Percentiles rank a stretch among this genome's conserved stretches.
Conservation (phyloP, 129 eudicot species). For the Logfia minima region DNA sequence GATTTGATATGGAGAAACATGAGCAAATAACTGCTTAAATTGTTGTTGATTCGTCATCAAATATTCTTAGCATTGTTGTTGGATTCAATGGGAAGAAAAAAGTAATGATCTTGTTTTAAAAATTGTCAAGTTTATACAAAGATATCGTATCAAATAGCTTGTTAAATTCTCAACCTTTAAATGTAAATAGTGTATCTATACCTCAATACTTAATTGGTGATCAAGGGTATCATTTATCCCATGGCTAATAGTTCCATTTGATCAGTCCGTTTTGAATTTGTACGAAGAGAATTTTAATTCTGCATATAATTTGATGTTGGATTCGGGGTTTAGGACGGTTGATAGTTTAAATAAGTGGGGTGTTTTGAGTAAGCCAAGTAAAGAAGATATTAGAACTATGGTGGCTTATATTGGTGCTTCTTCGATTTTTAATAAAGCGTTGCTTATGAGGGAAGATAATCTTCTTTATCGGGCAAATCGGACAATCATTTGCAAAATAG, state of each 20-base stretch:
- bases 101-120: slow-evolving; percentile 47
- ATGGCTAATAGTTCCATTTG: slow-evolving; percentile 70
- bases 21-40: slow-evolving; percentile 55
- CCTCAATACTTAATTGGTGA: slow-evolving; percentile 76
- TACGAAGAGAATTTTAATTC: slow-evolving; percentile 55
- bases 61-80: slow-evolving; percentile 69
- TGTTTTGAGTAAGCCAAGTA: slow-evolving; percentile 57
- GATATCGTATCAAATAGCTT: slow-evolving; percentile 51
- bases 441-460: slow-evolving; percentile 78
- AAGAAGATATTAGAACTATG: slow-evolving; percentile 51
- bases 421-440: slow-evolving; percentile 78
- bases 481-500: slow-evolving; percentile 32
- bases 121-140: slow-evolving; percentile 52
- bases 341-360: slow-evolving; percentile 90
- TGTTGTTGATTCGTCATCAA: slow-evolving; percentile 65
- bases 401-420: slow-evolving; percentile 87
- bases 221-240: slow-evolving; percentile 58
- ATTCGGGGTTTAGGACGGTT: slow-evolving; percentile 43
- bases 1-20: slow-evolving; percentile 37
- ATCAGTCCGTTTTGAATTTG: slow-evolving; percentile 44
- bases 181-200: slow-evolving; percentile 45
- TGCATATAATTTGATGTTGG: slow-evolving; percentile 32
- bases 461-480: slow-evolving; percentile 48
- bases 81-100: slow-evolving; percentile 63
- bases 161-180: slow-evolving; percentile 38